Base-by-base conservation (phyloP, 2,329 filamentous ascomycete species). In the Trichoderma sp. region DNA sequence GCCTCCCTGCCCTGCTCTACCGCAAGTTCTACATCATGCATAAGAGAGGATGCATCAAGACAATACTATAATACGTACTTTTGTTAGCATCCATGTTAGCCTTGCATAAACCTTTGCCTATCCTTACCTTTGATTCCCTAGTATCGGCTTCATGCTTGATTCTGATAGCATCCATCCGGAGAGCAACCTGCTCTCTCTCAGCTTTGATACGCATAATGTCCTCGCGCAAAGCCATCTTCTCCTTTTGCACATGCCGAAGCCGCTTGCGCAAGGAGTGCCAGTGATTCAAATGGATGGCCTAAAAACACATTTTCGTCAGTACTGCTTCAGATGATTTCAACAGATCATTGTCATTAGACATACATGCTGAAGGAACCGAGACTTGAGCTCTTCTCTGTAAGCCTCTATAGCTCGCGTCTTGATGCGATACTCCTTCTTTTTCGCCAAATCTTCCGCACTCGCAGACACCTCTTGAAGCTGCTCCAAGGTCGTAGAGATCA, bases 101-200 rank as follows among this genome's bases (percentile, higher is more conserved):
- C 5, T 63, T n/a, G 14, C 10, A 55, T 3, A 37, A 49, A 21
- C 13, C 1, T 52, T 37, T 26, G 13, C 5, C 13, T 11, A n/a
- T 43, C 76, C 83, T 71, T 77, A 87, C 87, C 77, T 85, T 78
- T 66, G 84, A 82, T 68, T 84, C 80, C 70, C 82, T 83, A 63
- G 81, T 85, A 32, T 86, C 84, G 3, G 79, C 82, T 70, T 90
- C 87, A 68, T 90, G 87, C 72, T 83, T 85, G 43, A 83, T 83
- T 55, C 89, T 82, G n/a, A 90, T 80, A 8, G 86, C 86, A 71
- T 91, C 89, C 82, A 89, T 89, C 52, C 83, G 84, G 21, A 90
- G 77, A 5, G 85, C 87, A 8, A 90, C 84, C 71, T 90, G 84
- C 73, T 90, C 87, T 64, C 87, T 81, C 77, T 90, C 88, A 26